Base-by-base conservation (phyloP, 2,329 filamentous ascomycete genomes). In the Scedosporium dehoogii region DNA sequence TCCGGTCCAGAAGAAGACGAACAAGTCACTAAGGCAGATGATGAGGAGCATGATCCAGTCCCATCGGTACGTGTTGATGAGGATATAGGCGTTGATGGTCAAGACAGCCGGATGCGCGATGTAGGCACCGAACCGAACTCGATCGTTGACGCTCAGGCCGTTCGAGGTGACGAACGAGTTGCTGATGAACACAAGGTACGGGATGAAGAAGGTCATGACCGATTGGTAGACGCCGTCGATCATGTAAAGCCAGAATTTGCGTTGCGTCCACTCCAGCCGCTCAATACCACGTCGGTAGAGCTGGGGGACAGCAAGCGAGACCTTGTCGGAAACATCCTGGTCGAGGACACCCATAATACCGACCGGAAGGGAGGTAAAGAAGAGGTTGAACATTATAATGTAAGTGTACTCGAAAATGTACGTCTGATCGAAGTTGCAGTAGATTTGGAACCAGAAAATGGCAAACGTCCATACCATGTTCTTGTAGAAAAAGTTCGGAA, bases 401-500 rank as follows among this genome's bases (percentile, higher is more conserved):
- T 97, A 99, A 46, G 91, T 96, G 79, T 96, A 97, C 74, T 99
- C 94, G 78, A 96, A 97, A 61, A 97, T 85, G 73, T 97, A 97
- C 56, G 93, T 93, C 74, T 93, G 92, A 77, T 99, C 94, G 73
- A 96, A 97, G 76, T 96, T 89, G 79, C 90, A 91, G 76, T 89
- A 99, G 62, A 96, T 91, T 73, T 96, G 92, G 75, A 90, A 99
- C 93, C 93, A 97, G 82, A 97, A 97, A 63, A 99, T 89, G 53
- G 89, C 85, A 71, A 97, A 93, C 0, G 91, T 94, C 94, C 94
- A 99, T 60, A 97, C 89, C 75, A 99, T 89, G 79, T 97, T 99
- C 88, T 99, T 99, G 85, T 97, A 99, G 81, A 99, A 99, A 82
- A 99, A 99, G 74, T 99, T 99, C 73, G 92, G 91, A 70, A 96